Conservation (phyloP, 2,329 filamentous ascomycete species). For the Aspergillus sojae region DNA sequence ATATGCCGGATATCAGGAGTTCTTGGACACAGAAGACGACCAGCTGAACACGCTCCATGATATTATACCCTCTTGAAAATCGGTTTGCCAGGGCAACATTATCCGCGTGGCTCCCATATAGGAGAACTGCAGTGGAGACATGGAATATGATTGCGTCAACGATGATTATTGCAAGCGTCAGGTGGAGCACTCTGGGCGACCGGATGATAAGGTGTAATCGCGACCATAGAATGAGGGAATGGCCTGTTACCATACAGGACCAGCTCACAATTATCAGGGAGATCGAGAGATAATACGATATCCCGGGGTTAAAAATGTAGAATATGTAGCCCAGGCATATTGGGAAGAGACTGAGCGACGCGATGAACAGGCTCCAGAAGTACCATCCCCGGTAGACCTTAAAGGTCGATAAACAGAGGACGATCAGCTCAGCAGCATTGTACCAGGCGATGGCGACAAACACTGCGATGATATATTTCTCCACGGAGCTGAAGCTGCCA, state of each 20-base stretch:
- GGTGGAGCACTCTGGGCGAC: conserved; percentile 48
- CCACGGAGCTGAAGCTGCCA: background rate
- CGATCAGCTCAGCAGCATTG: conserved; percentile 49
- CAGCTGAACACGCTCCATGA: conserved; percentile 45
- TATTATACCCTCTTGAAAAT: conserved; percentile 38
- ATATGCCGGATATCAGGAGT: conserved; percentile 48
- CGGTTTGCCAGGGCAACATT: background rate
- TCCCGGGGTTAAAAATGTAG: conserved; percentile 33
- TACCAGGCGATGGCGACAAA: conserved; percentile 41
- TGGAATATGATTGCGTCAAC: conserved; percentile 56
- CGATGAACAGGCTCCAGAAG: conserved; percentile 41
- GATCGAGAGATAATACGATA: conserved; percentile 33
- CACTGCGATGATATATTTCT: conserved; percentile 13
- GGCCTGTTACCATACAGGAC: conserved; percentile 62
- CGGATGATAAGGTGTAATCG: conserved; percentile 61
- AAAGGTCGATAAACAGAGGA: conserved; percentile 38
- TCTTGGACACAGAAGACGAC: conserved; percentile 48
- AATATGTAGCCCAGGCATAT: conserved; percentile 40
- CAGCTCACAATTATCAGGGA: conserved; percentile 54
- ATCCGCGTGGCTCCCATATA: conserved; percentile 43
- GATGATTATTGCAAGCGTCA: conserved; percentile 60
- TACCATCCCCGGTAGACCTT: conserved; percentile 38
- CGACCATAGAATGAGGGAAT: conserved; percentile 64
- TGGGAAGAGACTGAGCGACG: conserved; percentile 34
- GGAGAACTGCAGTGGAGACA: conserved; percentile 55